Percentiles rank a stretch among this genome's conserved stretches.
phyloP scores from a whole-genome alignment of 1,284 basidiomycete species.

The Austropuccinia psidii region DNA sequence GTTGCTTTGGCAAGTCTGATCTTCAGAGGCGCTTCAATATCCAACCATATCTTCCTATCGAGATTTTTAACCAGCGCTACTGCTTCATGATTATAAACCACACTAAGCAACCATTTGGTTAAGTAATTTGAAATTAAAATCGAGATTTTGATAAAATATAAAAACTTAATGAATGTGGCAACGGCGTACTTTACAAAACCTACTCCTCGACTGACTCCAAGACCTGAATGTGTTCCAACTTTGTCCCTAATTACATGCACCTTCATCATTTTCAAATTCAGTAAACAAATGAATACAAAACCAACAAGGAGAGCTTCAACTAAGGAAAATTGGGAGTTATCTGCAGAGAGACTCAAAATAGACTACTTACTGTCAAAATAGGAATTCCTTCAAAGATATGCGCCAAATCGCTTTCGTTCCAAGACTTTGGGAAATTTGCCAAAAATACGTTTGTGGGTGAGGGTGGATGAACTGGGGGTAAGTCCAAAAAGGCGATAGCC shows the following conservation, averaged over 20 bases:
- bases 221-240: background rate
- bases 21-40: constrained; percentile 21
- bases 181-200: constrained; percentile 23
- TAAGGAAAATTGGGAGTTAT: background rate
- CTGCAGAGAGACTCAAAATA: background rate
- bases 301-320: background rate
- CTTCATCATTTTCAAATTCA: background rate
- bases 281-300: background rate
- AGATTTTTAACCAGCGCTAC: constrained; percentile 7
- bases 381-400: constrained; percentile 30
- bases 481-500: constrained; percentile 15
- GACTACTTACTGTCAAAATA: constrained; percentile 20
- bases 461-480: constrained; percentile 13
- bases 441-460: constrained; percentile 28
- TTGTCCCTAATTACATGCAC: constrained; percentile 28
- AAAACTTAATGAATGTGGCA: background rate
- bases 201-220: constrained; percentile 18
- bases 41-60: constrained; percentile 26
- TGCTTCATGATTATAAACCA: constrained; percentile 28
- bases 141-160: background rate
- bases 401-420: constrained; percentile 22
- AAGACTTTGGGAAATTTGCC: constrained; percentile 33
- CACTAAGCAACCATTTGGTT: background rate
- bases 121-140: background rate
- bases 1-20: constrained; percentile 25